These are phyloP conservation scores for Soucietia sequanensis DNA, from an alignment of 805 yeast genomes.

Conservation along the genomic window DNA sequence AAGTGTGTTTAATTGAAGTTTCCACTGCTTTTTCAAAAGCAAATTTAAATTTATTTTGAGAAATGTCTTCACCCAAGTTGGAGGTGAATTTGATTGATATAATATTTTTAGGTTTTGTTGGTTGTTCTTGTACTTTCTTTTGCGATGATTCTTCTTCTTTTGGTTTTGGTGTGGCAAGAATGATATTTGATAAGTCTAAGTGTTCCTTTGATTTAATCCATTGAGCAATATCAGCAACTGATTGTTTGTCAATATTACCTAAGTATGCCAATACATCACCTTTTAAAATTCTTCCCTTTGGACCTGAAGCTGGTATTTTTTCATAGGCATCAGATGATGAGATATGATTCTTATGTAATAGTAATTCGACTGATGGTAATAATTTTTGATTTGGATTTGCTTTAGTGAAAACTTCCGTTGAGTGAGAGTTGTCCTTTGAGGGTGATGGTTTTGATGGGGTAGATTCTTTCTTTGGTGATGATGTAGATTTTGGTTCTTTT, in stretches of 20 bases:
- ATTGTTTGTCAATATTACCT: slow-evolving; percentile 64
- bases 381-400: slow-evolving; percentile 71
- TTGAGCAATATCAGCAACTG: slow-evolving; percentile 52
- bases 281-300: slow-evolving; percentile 79
- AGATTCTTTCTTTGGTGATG: slow-evolving; percentile 15
- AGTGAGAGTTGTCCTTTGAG: slow-evolving; percentile 1
- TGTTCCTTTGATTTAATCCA: slow-evolving; percentile 56
- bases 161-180: slow-evolving; percentile 34
- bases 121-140: slow-evolving; percentile 12
- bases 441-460: slow-evolving; percentile 13
- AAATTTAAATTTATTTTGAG: slow-evolving; percentile 24
- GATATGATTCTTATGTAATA: slow-evolving; percentile 61
- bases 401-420: slow-evolving; percentile 19
- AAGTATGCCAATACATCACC: slow-evolving; percentile 88
- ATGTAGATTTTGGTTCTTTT: slow-evolving; percentile 12
- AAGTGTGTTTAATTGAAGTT: slow-evolving; percentile 28
- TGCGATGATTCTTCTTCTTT: slow-evolving; percentile 12
- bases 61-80: slow-evolving; percentile 23
- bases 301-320: slow-evolving; percentile 82
- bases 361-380: slow-evolving; percentile 73
- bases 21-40: slow-evolving; percentile 31
- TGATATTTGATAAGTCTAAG: slow-evolving; percentile 72
- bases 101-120: slow-evolving; percentile 29
- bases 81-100: slow-evolving; percentile 23
- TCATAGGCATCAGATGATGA: slow-evolving; percentile 67